phyloP scores from a whole-genome alignment of 1,139 yeast species.

The Yamadazyma diddensiae region DNA sequence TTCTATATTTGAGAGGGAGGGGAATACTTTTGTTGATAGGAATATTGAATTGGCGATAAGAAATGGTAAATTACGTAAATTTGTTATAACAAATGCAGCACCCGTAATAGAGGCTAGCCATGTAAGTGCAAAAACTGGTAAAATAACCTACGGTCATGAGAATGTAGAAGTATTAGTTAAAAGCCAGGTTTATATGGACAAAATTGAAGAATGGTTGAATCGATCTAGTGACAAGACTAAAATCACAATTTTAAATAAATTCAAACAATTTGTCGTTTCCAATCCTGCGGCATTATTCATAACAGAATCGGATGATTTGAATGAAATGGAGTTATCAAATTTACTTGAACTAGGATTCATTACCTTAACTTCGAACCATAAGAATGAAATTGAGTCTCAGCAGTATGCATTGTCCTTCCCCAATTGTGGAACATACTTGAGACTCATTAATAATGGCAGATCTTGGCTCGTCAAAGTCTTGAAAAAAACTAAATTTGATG shows the following conservation, averaged over 20 bases:
- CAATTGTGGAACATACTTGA: conserved; percentile 55
- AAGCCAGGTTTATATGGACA: conserved; percentile 17
- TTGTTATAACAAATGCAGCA: conserved; percentile 43
- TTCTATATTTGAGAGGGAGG: conserved; percentile 37
- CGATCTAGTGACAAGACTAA: conserved; percentile 4
- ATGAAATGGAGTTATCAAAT: conserved; percentile 23
- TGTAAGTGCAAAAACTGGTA: conserved; percentile 29
- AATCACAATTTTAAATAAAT: conserved; percentile 18
- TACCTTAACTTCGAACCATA: conserved; percentile 49
- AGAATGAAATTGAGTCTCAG: conserved; percentile 45
- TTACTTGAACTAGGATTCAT: conserved; percentile 54
- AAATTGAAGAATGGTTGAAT: conserved; percentile 11
- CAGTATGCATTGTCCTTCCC: conserved; percentile 56
- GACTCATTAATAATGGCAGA: conserved; percentile 45
- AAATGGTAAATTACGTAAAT: conserved; percentile 33
- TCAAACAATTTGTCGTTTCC: conserved; percentile 18
- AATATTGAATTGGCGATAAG: conserved; percentile 34
- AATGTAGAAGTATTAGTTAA: conserved; percentile 39
- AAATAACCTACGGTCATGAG: conserved; percentile 44
- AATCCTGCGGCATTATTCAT: conserved; percentile 35
- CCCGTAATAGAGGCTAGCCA: conserved; percentile 43
- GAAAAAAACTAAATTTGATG: conserved; percentile 46
- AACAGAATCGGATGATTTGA: conserved; percentile 22
- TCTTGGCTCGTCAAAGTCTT: conserved; percentile 50
- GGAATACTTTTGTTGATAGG: conserved; percentile 45